A percentile compares a stretch with the other conserved stretches of the same genome.
These are phyloP conservation scores for Colletotrichum lindemuthianum DNA, from an alignment of 2,329 filamentous ascomycete genomes.

Conservation along the genomic window DNA sequence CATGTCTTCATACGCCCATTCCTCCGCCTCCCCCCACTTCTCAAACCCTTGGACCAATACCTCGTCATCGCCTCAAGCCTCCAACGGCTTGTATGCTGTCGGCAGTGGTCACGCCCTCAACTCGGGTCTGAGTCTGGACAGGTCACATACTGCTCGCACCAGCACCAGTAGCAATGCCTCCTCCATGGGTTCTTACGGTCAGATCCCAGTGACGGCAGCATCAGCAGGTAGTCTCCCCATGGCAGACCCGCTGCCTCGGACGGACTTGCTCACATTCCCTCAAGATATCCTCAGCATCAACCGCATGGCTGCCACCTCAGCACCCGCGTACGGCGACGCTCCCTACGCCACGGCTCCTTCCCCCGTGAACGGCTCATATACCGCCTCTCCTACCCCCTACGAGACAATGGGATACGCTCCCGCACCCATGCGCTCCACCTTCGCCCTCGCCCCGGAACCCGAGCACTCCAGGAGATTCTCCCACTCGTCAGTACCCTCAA, in stretches of 20 bases:
- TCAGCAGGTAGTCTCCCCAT: conserved; percentile 75
- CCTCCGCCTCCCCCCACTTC: conserved; percentile 76
- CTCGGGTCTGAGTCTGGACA: conserved; percentile 67
- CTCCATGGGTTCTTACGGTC: conserved; percentile 77
- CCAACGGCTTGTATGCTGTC: conserved; percentile 69
- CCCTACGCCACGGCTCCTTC: conserved; percentile 75
- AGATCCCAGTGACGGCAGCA: conserved; percentile 77
- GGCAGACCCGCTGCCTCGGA: conserved; percentile 65
- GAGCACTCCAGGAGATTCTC: conserved; percentile 75
- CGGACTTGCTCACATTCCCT: conserved; percentile 75
- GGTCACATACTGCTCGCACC: conserved; percentile 61
- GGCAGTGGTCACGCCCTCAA: conserved; percentile 64
- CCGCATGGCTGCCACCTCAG: conserved; percentile 66
- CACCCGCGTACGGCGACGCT: conserved; percentile 76
- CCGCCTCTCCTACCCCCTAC: conserved; percentile 75
- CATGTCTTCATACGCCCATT: conserved; percentile 72
- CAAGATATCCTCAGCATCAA: conserved; percentile 80
- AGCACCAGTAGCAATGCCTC: conserved; percentile 66
- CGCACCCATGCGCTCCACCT: conserved; percentile 69
- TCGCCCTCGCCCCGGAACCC: conserved; percentile 66
- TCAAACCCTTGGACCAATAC: conserved; percentile 87
- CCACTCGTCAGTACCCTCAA: conserved; percentile 80
- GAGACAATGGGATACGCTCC: conserved; percentile 80
- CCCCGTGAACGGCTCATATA: conserved; percentile 72
- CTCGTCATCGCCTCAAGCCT: conserved; percentile 55